A percentile compares a stretch with the other conserved stretches of the same genome.
Conservation (phyloP, 1,284 basidiomycete genomes). For the Acaromyces ingoldii region DNA sequence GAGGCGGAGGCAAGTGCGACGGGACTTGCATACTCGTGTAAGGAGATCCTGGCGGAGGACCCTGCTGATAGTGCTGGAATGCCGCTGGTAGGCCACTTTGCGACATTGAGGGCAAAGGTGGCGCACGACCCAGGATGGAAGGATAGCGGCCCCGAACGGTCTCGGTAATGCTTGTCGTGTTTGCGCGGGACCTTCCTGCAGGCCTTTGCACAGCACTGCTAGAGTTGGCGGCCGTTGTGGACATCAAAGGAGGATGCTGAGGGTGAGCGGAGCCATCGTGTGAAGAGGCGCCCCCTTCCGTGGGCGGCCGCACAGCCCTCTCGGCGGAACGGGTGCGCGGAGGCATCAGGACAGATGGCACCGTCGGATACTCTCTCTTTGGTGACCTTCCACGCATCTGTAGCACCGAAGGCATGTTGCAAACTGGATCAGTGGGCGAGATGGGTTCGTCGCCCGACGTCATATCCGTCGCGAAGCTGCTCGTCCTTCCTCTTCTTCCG, state of each 20-base stretch:
- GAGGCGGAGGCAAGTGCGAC: neutral
- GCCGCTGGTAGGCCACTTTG: too few relatives aligned
- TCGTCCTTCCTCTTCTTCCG: neutral
- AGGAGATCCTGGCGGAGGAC: neutral
- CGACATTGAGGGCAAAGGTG: too few relatives aligned
- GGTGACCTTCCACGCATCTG: too few relatives aligned
- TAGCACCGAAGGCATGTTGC: slow-evolving; percentile 1
- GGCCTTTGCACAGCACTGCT: neutral
- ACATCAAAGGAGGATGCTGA: neutral
- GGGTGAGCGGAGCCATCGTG: neutral
- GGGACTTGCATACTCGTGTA: neutral
- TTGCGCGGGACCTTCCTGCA: neutral
- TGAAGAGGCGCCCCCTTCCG: too few relatives aligned
- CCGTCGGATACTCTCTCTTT: too few relatives aligned
- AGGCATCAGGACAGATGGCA: neutral
- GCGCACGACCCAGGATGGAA: too few relatives aligned
- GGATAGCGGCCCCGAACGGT: neutral
- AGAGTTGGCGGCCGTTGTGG: neutral
- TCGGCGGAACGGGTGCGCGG: neutral
- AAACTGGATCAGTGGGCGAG: neutral
- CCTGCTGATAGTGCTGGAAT: too few relatives aligned
- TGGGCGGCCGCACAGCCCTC: neutral
- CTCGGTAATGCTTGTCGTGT: neutral
- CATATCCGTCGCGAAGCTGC: neutral
- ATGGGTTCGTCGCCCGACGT: neutral